Evolutionary conservation across 1,284 basidiomycete species (phyloP), one percentile per base, ranked within the genome.

Genomic region (Irpex sp.): DNA sequence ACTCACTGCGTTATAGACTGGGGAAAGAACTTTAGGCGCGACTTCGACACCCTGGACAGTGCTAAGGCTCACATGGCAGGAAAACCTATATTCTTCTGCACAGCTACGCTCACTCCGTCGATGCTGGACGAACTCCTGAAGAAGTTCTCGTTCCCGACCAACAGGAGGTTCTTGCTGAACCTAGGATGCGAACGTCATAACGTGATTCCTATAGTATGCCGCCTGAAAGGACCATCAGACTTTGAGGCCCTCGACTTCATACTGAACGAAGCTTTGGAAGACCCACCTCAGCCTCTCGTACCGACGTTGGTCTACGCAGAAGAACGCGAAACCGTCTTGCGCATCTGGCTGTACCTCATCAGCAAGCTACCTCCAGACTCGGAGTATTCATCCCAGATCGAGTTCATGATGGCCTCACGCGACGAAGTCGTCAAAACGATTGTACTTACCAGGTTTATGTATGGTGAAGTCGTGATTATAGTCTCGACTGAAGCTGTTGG

Each of bases 1-100:
- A 68, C 63, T 0, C 72, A 74, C 48, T 73, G 71, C 58, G 68
- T 73, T 54, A 23, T 23, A 23, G 23, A 23, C 23, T 23, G 23
- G 23, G 23, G 23, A 23, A 63, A 57, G 4, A 58, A 65, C 16
- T 72, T 72, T 56, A 67, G 68, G 4, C 52, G 57, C 56, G 35
- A 59, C 3, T 72, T 67, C 58, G 45, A 19, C 2, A 28, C 64
- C 18, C 63, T 72, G 4, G 55, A 48, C 6, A 49, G 53, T 28
- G 60, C 70, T 2, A 65, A 67, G 5, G 48, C 66, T 1, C 57
- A 60, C 49, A 35, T 67, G 3, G 58, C 67, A 10, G 5, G 3
- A 8, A 49, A 49, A 4, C 28, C 18, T 58, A 66, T 8, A 67
- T 64, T 1, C 39, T 71, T 45, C 56, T 67, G 16, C n/a, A 66